Conservation (phyloP, 176 grass and related monocot genomes). For the Neostapfia colusana region DNA sequence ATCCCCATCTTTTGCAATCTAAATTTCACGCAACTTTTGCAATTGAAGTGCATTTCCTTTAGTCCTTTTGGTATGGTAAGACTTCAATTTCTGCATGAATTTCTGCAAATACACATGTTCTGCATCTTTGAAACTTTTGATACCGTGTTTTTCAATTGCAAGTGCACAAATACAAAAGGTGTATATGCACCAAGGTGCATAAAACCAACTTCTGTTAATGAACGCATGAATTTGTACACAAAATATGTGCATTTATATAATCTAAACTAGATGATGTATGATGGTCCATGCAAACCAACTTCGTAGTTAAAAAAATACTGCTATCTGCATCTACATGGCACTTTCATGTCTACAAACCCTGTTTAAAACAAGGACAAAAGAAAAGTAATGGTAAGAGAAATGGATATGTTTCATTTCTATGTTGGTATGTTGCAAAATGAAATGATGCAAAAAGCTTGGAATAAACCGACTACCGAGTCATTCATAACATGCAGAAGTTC, state of each 20-base stretch:
- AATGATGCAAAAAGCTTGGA: constrained; percentile 30
- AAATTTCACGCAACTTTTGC: not conserved
- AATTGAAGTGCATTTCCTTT: not conserved
- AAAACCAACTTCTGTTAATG: not conserved
- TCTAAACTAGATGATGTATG: not conserved
- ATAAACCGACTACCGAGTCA: constrained; percentile 61
- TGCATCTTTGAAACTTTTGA: too few relatives aligned
- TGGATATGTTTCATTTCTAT: not conserved
- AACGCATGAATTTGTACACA: not conserved
- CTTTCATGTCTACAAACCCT: not conserved
- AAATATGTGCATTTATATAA: not conserved
- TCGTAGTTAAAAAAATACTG: not conserved
- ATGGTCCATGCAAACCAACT: not conserved
- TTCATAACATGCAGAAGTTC: constrained; percentile 96
- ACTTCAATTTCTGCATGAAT: not conserved
- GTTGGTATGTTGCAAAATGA: constrained; percentile 26
- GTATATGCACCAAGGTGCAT: not conserved
- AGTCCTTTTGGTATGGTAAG: too few relatives aligned
- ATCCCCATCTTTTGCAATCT: not conserved
- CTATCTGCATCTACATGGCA: not conserved
- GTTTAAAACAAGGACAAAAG: not conserved
- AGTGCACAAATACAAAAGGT: not conserved
- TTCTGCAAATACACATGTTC: not conserved
- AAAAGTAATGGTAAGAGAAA: constrained; percentile 13
- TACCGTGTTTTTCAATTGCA: not conserved